A percentile compares a stretch with the other conserved stretches of the same genome.
These are phyloP conservation scores for Toxicodendron radicans DNA, from an alignment of 345 rosid species.

Conservation along the genomic window DNA sequence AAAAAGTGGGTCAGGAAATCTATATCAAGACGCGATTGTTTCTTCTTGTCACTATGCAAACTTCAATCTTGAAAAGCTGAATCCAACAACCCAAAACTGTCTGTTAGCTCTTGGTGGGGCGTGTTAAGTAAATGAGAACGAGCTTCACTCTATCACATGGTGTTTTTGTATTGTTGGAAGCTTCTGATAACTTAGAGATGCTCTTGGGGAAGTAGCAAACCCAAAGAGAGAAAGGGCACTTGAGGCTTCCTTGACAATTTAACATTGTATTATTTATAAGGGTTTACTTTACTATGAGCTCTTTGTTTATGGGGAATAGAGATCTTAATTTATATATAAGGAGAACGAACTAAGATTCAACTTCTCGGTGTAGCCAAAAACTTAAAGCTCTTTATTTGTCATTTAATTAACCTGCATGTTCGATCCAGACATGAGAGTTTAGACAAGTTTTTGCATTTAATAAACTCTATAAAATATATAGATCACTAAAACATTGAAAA, in stretches of 20 bases:
- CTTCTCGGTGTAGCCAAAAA: slow-evolving; percentile 32
- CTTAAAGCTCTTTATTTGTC: slow-evolving; percentile 33
- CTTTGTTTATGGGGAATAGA: slow-evolving; percentile 14
- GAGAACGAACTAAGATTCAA: slow-evolving; percentile 30
- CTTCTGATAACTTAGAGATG: slow-evolving; percentile 35
- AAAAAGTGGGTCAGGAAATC: slow-evolving; percentile 30
- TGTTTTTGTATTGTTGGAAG: slow-evolving; percentile 46
- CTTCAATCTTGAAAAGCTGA: slow-evolving; percentile 31
- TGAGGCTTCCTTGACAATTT: slow-evolving; percentile 23
- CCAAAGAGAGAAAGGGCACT: neutral
- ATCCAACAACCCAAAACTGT: slow-evolving; percentile 38
- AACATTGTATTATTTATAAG: neutral
- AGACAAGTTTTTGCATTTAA: slow-evolving; percentile 23
- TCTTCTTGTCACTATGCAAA: slow-evolving; percentile 21
- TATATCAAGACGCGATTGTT: slow-evolving; percentile 25
- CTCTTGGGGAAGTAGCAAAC: slow-evolving; percentile 18
- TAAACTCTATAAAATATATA: neutral
- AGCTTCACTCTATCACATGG: slow-evolving; percentile 11
- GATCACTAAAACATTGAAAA: slow-evolving; percentile 25
- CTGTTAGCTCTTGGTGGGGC: slow-evolving; percentile 38
- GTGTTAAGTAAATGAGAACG: slow-evolving; percentile 16
- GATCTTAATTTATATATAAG: neutral
- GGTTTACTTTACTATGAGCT: neutral
- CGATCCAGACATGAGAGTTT: slow-evolving; percentile 25
- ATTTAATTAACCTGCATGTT: slow-evolving; percentile 7